Percentiles rank a stretch among this genome's conserved stretches.
Conservation (phyloP, 1,284 basidiomycete species). For the Thelephora terrestris region DNA sequence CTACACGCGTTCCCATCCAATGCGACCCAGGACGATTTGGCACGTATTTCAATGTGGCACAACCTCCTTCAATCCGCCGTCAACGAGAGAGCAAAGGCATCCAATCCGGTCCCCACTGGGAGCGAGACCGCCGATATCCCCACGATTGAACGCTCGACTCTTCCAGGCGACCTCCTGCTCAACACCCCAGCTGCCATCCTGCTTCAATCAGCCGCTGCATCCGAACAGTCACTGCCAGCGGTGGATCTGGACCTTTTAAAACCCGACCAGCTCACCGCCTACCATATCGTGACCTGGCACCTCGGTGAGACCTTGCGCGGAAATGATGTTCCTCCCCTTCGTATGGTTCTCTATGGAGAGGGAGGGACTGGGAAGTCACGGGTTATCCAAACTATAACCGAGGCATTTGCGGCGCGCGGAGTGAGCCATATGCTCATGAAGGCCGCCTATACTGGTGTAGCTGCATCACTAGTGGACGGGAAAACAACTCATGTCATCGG, state of each 20-base stretch:
- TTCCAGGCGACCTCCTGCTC: neutral
- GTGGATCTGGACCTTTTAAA: neutral
- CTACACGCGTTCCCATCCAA: too few species aligned
- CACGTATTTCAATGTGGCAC: too few species aligned
- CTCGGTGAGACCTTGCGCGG: slow-evolving; percentile 15
- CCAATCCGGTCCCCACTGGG: too few species aligned
- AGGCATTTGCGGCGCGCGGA: slow-evolving; percentile 12
- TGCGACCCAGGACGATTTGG: too few species aligned
- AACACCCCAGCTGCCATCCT: neutral
- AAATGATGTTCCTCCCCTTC: slow-evolving; percentile 14
- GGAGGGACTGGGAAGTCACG: slow-evolving; percentile 29
- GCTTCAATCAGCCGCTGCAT: neutral
- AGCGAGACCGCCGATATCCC: neutral
- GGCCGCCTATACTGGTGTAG: slow-evolving; percentile 25
- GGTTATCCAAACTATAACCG: slow-evolving; percentile 24
- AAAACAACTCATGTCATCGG: slow-evolving; percentile 17
- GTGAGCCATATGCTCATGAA: slow-evolving; percentile 16
- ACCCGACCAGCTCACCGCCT: slow-evolving; percentile 18
- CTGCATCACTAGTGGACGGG: slow-evolving; percentile 25
- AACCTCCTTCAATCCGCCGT: too few species aligned
- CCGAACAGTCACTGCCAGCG: neutral
- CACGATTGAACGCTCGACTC: neutral
- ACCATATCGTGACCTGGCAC: slow-evolving; percentile 22
- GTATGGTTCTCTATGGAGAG: slow-evolving; percentile 24
- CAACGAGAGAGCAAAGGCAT: too few species aligned